Evolutionary conservation across 2,329 filamentous ascomycete species (phyloP), one percentile per base, ranked within the genome.

Genomic region (Pseudogymnoascus sp.): DNA sequence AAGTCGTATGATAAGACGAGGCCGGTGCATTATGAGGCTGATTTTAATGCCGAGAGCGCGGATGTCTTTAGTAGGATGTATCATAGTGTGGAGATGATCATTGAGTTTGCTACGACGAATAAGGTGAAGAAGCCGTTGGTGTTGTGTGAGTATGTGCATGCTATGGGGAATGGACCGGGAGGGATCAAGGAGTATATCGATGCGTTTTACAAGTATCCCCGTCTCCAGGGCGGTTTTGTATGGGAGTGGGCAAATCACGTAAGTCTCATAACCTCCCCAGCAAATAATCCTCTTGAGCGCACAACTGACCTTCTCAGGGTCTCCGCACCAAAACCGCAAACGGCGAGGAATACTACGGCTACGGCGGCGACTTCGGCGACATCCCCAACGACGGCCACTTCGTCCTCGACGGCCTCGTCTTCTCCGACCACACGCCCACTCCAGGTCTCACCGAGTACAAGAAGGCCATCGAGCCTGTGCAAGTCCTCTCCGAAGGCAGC

Each of bases 91-190:
- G 71, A 75, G 3, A 71, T 78, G 16, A 75, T 82, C 28, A 69
- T 76, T 62, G 76, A 62, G 16, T 62, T 59, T 30, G 64, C 58
- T 3, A 60, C 41, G 19, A 61, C 64, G 25, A 33, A 61, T 33
- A 33, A 45, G 33, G 70, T 75, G 72, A 58, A 75, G 16, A 68
- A 79, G 66, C 77, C 77, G 2, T 65, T 81, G 16, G 73, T 81
- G 0, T 69, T 72, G 64, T 72, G 70, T 38, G 73, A 76, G 36
- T 73, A 67, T 66, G 67, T 67, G 11, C 72, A 73, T 67, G 82
- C 83, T 0, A 84, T 85, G 82, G 83, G 83, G 0, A 85, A 84
- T 62, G 83, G 81, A 0, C 83, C 83, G 0, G 83, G 83, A 12
- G 79, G 78, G 5, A 75, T 84, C 65, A 78, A 82, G 64, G 82